phyloP scores from a whole-genome alignment of 1,139 yeast species.

The Saccharomyces pastorianus region DNA sequence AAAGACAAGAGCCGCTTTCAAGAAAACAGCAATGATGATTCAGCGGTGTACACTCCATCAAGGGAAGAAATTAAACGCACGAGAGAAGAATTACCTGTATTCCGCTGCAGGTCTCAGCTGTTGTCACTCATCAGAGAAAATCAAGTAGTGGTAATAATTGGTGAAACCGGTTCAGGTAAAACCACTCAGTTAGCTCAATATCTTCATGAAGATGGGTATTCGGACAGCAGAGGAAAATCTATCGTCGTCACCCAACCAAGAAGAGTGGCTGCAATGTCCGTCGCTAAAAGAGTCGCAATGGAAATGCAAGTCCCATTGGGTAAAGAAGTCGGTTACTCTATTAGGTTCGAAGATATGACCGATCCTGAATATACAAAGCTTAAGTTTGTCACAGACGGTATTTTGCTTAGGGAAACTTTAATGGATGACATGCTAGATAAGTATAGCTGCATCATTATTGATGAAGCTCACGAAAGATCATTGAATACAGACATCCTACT shows the following conservation, averaged over 20 bases:
- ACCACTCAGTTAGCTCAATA: constrained; percentile 90
- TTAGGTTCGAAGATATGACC: constrained; percentile 81
- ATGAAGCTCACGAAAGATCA: constrained; percentile 94
- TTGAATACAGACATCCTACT: constrained; percentile 77
- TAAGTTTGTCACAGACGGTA: constrained; percentile 92
- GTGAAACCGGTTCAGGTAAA: constrained; percentile 97
- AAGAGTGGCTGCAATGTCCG: constrained; percentile 93
- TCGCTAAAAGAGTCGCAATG: constrained; percentile 80
- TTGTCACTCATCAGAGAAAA: constrained; percentile 65
- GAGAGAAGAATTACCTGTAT: constrained; percentile 66
- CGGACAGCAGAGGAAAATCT: constrained; percentile 33
- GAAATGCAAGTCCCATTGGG: constrained; percentile 74
- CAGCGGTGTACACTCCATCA: constrained; percentile 1
- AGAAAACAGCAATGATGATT: constrained; percentile 15
- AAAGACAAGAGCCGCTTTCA: constrained; percentile 12
- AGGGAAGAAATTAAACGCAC: constrained; percentile 35
- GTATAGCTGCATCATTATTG: constrained; percentile 84
- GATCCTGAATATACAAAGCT: constrained; percentile 47
- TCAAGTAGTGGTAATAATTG: constrained; percentile 76
- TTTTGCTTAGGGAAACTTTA: constrained; percentile 67
- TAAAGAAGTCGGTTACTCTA: constrained; percentile 74
- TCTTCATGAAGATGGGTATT: constrained; percentile 62
- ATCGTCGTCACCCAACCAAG: constrained; percentile 95
- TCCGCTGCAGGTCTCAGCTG: constrained; percentile 52
- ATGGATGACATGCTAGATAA: constrained; percentile 57